Percentiles rank a stretch among this genome's conserved stretches.
phyloP scores from a whole-genome alignment of 768 basidiomycete species.

The Agrocybe praecox region DNA sequence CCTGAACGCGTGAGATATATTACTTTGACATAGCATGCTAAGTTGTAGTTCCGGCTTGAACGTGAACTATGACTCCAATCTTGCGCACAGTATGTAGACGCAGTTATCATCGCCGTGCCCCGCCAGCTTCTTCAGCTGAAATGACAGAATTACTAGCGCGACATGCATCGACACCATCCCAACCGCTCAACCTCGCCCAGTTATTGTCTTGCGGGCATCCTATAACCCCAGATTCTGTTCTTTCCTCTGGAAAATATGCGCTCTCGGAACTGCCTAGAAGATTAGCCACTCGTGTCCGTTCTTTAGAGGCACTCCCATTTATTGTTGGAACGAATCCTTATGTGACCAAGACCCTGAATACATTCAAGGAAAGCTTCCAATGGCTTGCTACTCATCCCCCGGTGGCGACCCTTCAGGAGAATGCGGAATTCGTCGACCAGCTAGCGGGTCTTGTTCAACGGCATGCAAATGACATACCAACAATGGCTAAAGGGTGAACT shows the following conservation, averaged over 20 bases:
- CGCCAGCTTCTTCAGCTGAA: slow-evolving; percentile 49
- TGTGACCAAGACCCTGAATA: slow-evolving; percentile 68
- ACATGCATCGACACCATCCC: slow-evolving; percentile 64
- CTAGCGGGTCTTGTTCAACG: slow-evolving; percentile 72
- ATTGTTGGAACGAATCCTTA: slow-evolving; percentile 91
- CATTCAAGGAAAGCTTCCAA: slow-evolving; percentile 71
- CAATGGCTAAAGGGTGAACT: slow-evolving; percentile 85
- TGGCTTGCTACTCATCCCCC: slow-evolving; percentile 68
- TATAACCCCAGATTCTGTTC: slow-evolving; percentile 66
- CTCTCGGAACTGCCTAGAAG: slow-evolving; percentile 78
- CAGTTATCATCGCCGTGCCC: slow-evolving; percentile 36
- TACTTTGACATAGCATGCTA: too few relatives aligned
- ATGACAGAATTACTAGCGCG: slow-evolving; percentile 61
- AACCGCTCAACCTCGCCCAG: slow-evolving; percentile 70
- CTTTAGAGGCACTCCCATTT: slow-evolving; percentile 77
- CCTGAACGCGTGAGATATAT: too few relatives aligned
- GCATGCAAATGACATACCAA: slow-evolving; percentile 88
- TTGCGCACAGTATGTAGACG: neutral
- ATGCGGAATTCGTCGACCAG: slow-evolving; percentile 64
- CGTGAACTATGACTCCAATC: neutral
- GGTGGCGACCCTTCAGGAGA: slow-evolving; percentile 69
- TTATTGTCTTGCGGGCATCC: slow-evolving; percentile 79
- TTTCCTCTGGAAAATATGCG: slow-evolving; percentile 75
- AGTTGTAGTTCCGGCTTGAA: neutral
- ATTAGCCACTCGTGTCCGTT: slow-evolving; percentile 72